Percentiles rank a stretch among this genome's conserved stretches.
Conservation (phyloP, 352 stramenopile species). For the Phytophthora lateralis region DNA sequence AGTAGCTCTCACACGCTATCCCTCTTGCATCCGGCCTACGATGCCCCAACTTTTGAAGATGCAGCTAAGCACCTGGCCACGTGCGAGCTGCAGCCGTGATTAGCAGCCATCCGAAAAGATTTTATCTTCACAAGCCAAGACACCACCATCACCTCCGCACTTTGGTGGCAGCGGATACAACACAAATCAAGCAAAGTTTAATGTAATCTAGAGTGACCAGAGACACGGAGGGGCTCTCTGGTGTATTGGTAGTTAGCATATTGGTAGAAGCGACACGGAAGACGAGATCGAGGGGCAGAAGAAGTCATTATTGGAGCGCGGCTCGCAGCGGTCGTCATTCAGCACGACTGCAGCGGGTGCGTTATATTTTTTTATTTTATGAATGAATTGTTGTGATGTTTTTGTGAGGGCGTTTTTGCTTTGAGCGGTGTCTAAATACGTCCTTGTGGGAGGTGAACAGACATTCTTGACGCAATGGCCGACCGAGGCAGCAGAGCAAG, state of each 20-base stretch:
- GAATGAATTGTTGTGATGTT: constrained; percentile 27
- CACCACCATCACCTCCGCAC: constrained; percentile 26
- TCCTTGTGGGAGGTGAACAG: constrained; percentile 9
- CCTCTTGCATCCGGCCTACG: constrained; percentile 32
- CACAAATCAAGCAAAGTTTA: constrained; percentile 44
- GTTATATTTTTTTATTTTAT: constrained; percentile 45
- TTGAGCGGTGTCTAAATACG: constrained; percentile 9
- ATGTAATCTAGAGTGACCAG: constrained; percentile 50
- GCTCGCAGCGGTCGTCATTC: constrained; percentile 12
- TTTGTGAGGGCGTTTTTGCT: not conserved
- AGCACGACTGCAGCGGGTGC: constrained; percentile 22
- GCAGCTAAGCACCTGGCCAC: constrained; percentile 45
- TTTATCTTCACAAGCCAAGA: constrained; percentile 28
- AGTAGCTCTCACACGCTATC: constrained; percentile 28
- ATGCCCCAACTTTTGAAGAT: constrained; percentile 51
- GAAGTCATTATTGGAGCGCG: constrained; percentile 38
- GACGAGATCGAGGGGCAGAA: constrained; percentile 20
- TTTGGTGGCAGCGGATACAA: constrained; percentile 35
- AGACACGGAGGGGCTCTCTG: constrained; percentile 31
- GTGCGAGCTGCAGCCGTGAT: constrained; percentile 49
- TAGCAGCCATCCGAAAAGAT: constrained; percentile 3
- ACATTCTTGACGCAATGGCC: constrained; percentile 7
- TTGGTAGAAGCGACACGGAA: constrained; percentile 32
- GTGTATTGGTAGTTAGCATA: constrained; percentile 46
- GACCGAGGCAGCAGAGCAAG: constrained; percentile 1